phyloP scores from a whole-genome alignment of 495 filamentous ascomycete genomes.

The Chlorociboria aeruginascens region DNA sequence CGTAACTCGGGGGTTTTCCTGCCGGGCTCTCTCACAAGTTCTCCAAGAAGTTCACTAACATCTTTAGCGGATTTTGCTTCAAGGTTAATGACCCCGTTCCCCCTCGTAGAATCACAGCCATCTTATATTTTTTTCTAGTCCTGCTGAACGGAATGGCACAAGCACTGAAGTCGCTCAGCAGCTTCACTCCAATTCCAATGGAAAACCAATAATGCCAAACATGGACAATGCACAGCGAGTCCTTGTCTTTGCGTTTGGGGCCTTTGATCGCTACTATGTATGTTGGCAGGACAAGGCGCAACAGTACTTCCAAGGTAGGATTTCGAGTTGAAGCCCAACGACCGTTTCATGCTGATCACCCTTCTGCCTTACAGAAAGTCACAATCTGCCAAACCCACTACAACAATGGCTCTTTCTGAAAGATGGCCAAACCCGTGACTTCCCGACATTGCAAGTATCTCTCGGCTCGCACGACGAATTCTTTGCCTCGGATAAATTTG shows the following conservation, averaged over 20 bases:
- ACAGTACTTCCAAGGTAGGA: conserved; percentile 9
- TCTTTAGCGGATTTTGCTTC: too few species aligned
- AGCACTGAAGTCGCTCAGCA: too few species aligned
- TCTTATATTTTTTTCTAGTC: too few species aligned
- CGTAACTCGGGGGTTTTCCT: too few species aligned
- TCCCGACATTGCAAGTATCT: conserved; percentile 28
- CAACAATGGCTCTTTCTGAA: conserved; percentile 29
- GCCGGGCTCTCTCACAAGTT: too few species aligned
- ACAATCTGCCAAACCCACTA: conserved; percentile 25
- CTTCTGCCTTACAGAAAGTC: conserved; percentile 18
- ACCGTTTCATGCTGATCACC: conserved; percentile 1
- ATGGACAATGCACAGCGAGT: conserved; percentile 6
- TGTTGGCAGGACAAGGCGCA: conserved; percentile 10
- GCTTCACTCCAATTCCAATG: neutral
- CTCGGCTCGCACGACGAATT: conserved; percentile 30
- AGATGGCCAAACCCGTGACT: conserved; percentile 26
- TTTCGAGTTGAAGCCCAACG: neutral
- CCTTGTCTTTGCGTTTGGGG: conserved; percentile 11
- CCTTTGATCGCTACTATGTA: conserved; percentile 13
- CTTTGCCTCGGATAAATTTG: conserved; percentile 29
- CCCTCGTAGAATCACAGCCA: too few species aligned
- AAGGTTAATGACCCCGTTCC: too few species aligned
- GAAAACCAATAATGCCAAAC: neutral
- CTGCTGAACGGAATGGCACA: too few species aligned
- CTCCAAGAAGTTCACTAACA: too few species aligned